Percentiles rank a stretch among this genome's conserved stretches.
Evolutionary conservation across 2,329 filamentous ascomycete genomes (phyloP).

Genomic region (Trichoderma polysporum): DNA sequence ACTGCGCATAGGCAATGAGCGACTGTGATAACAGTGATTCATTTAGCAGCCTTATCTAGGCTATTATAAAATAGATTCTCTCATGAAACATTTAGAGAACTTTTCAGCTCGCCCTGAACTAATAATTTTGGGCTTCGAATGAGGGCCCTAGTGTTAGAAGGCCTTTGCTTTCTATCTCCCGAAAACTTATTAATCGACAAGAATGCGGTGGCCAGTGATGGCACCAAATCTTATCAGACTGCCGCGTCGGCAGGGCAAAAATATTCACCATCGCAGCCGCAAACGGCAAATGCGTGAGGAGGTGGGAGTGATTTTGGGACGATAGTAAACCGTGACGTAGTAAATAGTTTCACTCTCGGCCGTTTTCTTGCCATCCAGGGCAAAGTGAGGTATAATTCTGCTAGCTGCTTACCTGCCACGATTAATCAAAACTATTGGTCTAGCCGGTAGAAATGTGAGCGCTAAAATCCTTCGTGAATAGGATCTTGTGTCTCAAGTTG

Average conservation of each 20-base stretch:
- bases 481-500: constrained; percentile 29
- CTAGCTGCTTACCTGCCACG: constrained; percentile 52
- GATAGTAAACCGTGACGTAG: constrained; percentile 50
- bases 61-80: constrained; percentile 59
- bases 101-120: constrained; percentile 70
- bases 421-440: constrained; percentile 45
- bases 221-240: constrained; percentile 50
- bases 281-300: constrained; percentile 56
- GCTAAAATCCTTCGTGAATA: constrained; percentile 37
- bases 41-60: constrained; percentile 42
- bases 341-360: constrained; percentile 52
- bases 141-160: constrained; percentile 68
- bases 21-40: neutral
- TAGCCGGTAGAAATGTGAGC: constrained; percentile 46
- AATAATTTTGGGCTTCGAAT: constrained; percentile 63
- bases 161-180: constrained; percentile 68
- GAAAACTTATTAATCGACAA: constrained; percentile 54
- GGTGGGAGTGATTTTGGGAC: constrained; percentile 61
- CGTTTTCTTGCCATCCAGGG: constrained; percentile 53
- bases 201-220: neutral
- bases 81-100: constrained; percentile 62
- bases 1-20: constrained; percentile 1
- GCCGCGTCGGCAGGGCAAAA: constrained; percentile 56
- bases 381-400: constrained; percentile 54
- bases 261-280: constrained; percentile 60